phyloP scores from a whole-genome alignment of 257 asterid species.

The Solanum virginianum region DNA sequence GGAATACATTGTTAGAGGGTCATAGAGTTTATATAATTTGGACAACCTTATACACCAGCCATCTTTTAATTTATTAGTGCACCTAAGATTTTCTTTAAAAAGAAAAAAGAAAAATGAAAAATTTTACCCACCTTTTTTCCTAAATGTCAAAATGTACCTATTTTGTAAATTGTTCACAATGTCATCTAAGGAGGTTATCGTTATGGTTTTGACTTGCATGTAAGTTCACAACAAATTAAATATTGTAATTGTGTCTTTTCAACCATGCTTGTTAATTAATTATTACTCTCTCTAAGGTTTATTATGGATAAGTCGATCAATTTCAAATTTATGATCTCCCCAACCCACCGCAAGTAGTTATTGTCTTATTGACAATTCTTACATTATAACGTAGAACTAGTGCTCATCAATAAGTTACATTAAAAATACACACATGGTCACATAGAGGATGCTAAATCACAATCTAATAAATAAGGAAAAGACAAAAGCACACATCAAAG shows the following conservation, averaged over 20 bases:
- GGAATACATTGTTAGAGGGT: background rate
- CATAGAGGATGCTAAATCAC: background rate
- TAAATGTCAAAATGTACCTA: background rate
- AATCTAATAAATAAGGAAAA: background rate
- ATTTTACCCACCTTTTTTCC: background rate
- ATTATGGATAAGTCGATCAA: background rate
- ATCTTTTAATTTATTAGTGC: background rate
- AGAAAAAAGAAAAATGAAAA: background rate
- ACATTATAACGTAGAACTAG: background rate
- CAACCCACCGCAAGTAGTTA: background rate
- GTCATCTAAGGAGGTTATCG: background rate
- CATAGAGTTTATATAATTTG: background rate
- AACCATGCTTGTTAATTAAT: background rate
- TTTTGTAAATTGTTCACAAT: background rate
- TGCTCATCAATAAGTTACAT: background rate
- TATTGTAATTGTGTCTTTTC: background rate
- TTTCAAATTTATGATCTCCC: background rate
- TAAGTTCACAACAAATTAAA: background rate
- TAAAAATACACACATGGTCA: background rate
- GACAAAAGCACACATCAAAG: background rate
- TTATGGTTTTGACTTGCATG: background rate
- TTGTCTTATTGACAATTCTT: background rate
- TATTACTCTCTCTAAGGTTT: background rate
- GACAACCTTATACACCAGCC: background rate
- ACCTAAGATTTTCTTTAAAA: background rate